phyloP scores from a whole-genome alignment of 2,329 filamentous ascomycete species.

The Xylaria sp. region DNA sequence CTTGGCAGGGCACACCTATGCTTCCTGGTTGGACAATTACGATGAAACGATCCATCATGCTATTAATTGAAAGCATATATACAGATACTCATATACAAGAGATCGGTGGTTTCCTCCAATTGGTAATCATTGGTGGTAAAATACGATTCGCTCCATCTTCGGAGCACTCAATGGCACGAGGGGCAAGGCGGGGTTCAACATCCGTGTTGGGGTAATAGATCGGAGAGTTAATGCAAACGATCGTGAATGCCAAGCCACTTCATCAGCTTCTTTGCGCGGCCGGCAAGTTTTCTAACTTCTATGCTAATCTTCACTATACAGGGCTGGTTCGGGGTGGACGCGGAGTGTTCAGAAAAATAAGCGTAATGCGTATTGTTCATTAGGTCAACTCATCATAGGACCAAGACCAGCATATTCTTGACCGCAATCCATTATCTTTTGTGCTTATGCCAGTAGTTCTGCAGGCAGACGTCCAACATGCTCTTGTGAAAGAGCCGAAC shows the following conservation, averaged over 20 bases:
- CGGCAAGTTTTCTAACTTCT: too few relatives aligned
- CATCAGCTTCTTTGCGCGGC: too few relatives aligned
- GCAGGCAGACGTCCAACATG: background rate
- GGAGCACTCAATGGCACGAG: conserved; percentile 19
- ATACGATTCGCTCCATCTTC: conserved; percentile 22
- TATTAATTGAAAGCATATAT: background rate
- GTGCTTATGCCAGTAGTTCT: background rate
- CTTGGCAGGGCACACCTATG: conserved; percentile 7
- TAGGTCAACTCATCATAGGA: background rate
- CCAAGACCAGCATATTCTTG: background rate
- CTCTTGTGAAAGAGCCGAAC: background rate
- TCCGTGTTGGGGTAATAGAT: conserved; percentile 22
- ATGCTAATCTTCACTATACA: too few relatives aligned
- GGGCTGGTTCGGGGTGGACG: background rate
- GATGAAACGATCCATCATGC: conserved; percentile 8
- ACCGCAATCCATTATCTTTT: background rate
- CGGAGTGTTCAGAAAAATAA: background rate
- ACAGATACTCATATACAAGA: background rate
- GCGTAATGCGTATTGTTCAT: background rate
- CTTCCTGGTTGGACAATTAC: conserved; percentile 3
- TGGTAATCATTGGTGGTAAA: conserved; percentile 35
- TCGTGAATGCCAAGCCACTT: conserved; percentile 7
- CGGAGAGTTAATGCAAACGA: conserved; percentile 3
- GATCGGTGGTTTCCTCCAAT: background rate
- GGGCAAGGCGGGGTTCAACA: background rate